These are phyloP conservation scores for Coffea humblotiana DNA, from an alignment of 305 asterid genomes.

Conservation along the genomic window DNA sequence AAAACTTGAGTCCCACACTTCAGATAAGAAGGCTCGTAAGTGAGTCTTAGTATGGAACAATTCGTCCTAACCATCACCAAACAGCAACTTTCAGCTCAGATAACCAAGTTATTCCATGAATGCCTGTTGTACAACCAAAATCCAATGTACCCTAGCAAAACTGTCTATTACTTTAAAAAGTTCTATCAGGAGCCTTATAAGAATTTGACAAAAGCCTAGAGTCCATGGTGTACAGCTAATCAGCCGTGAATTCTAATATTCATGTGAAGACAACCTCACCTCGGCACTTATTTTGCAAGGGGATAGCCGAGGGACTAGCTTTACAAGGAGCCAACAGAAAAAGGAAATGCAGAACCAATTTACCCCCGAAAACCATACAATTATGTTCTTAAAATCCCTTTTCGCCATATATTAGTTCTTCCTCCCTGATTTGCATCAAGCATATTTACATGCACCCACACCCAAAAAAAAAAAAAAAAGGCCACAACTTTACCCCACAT, in stretches of 20 bases:
- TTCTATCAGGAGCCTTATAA: background rate
- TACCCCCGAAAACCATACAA: background rate
- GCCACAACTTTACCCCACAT: background rate
- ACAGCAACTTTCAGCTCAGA: background rate
- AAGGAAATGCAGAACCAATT: background rate
- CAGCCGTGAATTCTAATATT: background rate
- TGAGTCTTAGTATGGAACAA: background rate
- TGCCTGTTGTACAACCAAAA: constrained; percentile 1
- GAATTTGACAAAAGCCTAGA: background rate
- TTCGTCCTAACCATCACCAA: background rate
- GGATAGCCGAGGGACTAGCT: background rate
- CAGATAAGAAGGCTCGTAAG: background rate
- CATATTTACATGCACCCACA: background rate
- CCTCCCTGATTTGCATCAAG: too few species aligned
- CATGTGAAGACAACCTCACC: background rate
- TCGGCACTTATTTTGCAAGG: background rate
- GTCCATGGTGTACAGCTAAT: background rate
- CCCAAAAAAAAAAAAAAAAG: background rate
- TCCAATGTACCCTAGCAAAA: background rate
- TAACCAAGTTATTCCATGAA: background rate
- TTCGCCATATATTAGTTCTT: background rate
- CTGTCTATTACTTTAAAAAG: background rate
- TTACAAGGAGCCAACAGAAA: background rate
- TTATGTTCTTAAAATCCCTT: background rate
- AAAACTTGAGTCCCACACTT: background rate